Evolutionary conservation across 768 basidiomycete genomes (phyloP), one percentile per base, ranked within the genome.

Genomic region (Naganishia randhawae): DNA sequence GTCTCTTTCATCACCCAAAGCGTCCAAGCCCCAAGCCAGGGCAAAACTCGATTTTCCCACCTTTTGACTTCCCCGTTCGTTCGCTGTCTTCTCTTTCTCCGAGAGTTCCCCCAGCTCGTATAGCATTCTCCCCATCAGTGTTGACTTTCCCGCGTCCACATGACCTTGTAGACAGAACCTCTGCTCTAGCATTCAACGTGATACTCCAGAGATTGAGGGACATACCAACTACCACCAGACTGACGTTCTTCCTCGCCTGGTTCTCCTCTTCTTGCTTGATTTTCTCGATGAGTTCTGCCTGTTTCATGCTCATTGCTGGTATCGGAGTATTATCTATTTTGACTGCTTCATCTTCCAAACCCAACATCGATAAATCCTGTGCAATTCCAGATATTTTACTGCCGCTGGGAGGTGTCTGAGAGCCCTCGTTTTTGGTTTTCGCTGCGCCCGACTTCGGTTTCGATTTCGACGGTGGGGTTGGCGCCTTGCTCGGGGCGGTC

Each of bases 91-190:
- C 17, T 87, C 87, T 80, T 91, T 92, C 74, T 98, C 93, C 69
- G 90, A 89, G 55, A 97, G 77, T 72, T 85, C 84, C 16, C 96
- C 96, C 1, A 95, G 84, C 71, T 98, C 96, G 78, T 97, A 97
- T 62, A 98, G 75, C 68, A 99, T 75, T 65, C 95, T 84, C 1
- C 96, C 96, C 92, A 98, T 97, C 31, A 99, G 81, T 0, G 96
- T 99, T 5, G 93, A 96, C 80, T 99, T 99, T 29, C 96, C 96
- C 19, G 96, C 96, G 81, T 99, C 96, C 69, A 99, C 96, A 75
- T 99, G 96, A 42, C 96, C 95, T 97, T 73, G 8, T 16, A 37
- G 25, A 31, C 3, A 1, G 22, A 41, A 17, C 5, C 6, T 53
- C 3, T 33, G 32, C 19, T 2, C 8, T n/a, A n/a, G 35, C 14